Evolutionary conservation across 139 green algal genomes (phyloP).

Genomic region (Bryopsis sp.): DNA sequence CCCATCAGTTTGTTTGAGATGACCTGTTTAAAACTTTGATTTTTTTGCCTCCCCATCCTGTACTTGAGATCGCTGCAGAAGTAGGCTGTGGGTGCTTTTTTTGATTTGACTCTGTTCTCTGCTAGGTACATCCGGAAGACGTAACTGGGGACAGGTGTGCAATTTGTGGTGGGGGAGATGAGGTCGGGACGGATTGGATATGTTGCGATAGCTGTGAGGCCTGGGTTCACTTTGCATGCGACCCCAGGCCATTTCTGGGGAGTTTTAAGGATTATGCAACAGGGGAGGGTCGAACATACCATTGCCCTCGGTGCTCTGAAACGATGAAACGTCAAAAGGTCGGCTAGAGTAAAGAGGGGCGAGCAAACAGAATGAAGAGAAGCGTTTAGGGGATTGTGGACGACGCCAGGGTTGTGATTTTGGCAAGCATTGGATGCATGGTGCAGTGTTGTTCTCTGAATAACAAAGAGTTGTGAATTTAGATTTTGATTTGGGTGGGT

Average conservation of each 20-base stretch:
- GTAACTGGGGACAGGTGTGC: constrained; percentile 40
- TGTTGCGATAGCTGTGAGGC: constrained; percentile 46
- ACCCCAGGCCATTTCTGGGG: constrained; percentile 35
- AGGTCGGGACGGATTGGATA: constrained; percentile 47
- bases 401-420: too few species aligned
- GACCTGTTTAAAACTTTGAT: too few species aligned
- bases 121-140: constrained; percentile 48
- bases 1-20: too few species aligned
- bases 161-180: constrained; percentile 42
- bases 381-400: too few species aligned
- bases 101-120: neutral
- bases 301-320: constrained; percentile 36
- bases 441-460: too few species aligned
- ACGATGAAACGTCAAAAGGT: neutral
- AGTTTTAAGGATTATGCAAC: constrained; percentile 47
- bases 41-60: too few species aligned
- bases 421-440: too few species aligned
- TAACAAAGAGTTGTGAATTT: too few species aligned
- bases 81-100: neutral
- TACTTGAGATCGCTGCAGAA: too few species aligned
- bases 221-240: constrained; percentile 57
- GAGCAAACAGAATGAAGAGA: too few species aligned
- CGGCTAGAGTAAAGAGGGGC: too few species aligned
- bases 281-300: constrained; percentile 33
- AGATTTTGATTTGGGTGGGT: too few species aligned